Evolutionary conservation across 148 eudicot species (phyloP).

Genomic region (Silene conica): DNA sequence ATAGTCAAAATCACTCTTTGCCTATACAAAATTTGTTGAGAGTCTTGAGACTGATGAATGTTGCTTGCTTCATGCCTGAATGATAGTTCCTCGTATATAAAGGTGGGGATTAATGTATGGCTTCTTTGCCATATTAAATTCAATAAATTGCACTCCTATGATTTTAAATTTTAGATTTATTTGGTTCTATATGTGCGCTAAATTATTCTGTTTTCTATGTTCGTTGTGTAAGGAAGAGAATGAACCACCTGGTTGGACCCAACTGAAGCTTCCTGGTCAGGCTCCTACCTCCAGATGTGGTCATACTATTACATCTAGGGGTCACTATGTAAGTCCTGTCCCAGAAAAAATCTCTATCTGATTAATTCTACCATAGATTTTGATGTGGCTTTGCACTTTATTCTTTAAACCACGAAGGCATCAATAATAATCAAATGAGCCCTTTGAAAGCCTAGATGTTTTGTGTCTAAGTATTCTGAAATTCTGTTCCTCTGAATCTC

Average conservation of each 20-base stretch:
- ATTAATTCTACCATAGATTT: neutral
- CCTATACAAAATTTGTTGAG: neutral
- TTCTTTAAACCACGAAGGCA: neutral
- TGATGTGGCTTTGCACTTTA: neutral
- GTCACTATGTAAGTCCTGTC: constrained; percentile 63
- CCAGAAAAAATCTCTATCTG: constrained; percentile 1
- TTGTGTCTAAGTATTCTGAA: neutral
- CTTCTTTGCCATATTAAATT: neutral
- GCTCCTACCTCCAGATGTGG: constrained; percentile 92
- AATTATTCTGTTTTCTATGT: constrained; percentile 15
- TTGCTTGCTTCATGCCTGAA: neutral
- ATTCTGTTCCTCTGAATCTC: constrained; percentile 3
- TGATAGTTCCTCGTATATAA: neutral
- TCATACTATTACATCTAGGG: constrained; percentile 87
- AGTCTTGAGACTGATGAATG: neutral
- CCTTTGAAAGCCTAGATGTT: neutral
- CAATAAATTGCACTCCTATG: neutral
- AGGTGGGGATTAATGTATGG: neutral
- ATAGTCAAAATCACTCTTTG: neutral
- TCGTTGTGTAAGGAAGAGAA: constrained; percentile 88
- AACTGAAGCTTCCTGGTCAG: constrained; percentile 98
- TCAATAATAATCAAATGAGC: neutral
- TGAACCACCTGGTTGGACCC: constrained; percentile 98
- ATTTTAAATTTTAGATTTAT: neutral
- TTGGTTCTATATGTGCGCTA: neutral